These are phyloP conservation scores for Stenogyne calaminthoides DNA, from an alignment of 305 asterid species.

Conservation along the genomic window DNA sequence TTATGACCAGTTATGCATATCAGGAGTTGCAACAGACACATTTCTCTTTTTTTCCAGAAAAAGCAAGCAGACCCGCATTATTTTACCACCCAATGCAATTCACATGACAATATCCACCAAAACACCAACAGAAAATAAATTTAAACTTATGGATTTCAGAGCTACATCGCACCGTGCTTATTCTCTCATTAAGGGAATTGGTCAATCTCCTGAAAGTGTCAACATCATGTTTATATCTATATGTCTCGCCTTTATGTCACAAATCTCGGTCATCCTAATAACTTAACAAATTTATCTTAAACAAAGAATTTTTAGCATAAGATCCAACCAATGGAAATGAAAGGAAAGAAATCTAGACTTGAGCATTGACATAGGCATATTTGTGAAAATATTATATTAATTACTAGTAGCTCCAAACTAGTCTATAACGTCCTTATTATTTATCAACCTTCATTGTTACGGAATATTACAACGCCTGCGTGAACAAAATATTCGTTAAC, in stretches of 20 bases:
- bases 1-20: background rate
- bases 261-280: background rate
- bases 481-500: background rate
- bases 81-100: background rate
- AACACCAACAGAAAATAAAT: background rate
- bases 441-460: background rate
- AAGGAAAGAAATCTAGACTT: background rate
- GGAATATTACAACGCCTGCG: background rate
- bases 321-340: background rate
- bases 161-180: background rate
- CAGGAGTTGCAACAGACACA: background rate
- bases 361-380: background rate
- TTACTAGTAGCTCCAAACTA: background rate
- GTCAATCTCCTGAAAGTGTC: background rate
- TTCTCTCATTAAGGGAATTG: background rate
- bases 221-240: background rate
- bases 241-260: background rate
- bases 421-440: background rate
- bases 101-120: background rate
- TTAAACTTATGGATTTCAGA: background rate
- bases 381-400: background rate
- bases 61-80: background rate
- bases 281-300: background rate
- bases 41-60: background rate
- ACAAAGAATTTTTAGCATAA: background rate